These are phyloP conservation scores for Amanita pallidorosea DNA, from an alignment of 768 basidiomycete species.

Conservation along the genomic window DNA sequence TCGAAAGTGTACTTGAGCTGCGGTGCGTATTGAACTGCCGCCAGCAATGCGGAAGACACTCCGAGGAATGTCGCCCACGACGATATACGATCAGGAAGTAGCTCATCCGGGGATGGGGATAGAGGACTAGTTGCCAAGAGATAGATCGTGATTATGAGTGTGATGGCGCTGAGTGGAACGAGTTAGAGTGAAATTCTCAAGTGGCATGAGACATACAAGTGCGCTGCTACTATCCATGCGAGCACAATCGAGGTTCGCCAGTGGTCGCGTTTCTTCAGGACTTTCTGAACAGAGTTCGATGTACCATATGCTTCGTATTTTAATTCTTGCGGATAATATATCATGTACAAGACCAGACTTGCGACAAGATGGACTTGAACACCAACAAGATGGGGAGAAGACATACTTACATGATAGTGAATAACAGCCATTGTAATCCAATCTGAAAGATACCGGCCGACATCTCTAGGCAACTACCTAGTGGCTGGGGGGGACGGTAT, in stretches of 20 bases:
- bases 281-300: conserved; percentile 10
- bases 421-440: conserved; percentile 73
- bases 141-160: conserved; percentile 3
- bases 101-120: conserved; percentile 22
- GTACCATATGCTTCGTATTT: conserved; percentile 39
- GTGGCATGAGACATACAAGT: conserved; percentile 47
- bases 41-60: conserved; percentile 65
- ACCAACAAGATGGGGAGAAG: not conserved
- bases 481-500: conserved; percentile 14
- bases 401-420: conserved; percentile 64
- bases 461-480: conserved; percentile 66
- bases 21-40: conserved; percentile 80
- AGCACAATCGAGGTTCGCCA: conserved; percentile 76
- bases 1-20: conserved; percentile 76
- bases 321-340: conserved; percentile 81
- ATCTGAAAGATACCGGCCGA: conserved; percentile 81
- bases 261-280: conserved; percentile 26
- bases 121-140: conserved; percentile 20
- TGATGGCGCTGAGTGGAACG: not conserved
- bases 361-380: not conserved
- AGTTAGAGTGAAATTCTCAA: not conserved
- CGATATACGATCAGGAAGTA: conserved; percentile 21
- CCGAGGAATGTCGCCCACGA: conserved; percentile 85
- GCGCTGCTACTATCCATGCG: conserved; percentile 57
- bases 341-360: conserved; percentile 86